A percentile compares a stretch with the other conserved stretches of the same genome.
phyloP scores from a whole-genome alignment of 1,139 yeast species.

The Scheffersomyces segobiensis region DNA sequence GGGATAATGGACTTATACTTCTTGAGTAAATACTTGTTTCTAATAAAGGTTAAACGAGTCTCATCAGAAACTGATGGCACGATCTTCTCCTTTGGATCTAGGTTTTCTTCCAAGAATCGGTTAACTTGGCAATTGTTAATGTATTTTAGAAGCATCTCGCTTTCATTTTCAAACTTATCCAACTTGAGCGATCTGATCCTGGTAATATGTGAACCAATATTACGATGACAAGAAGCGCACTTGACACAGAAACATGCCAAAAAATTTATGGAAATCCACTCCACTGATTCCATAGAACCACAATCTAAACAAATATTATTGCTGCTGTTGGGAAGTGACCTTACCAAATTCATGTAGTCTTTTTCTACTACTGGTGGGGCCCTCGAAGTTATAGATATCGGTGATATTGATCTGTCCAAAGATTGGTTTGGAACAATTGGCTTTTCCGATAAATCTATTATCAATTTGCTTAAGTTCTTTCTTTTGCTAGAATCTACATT shows the following conservation, averaged over 20 bases:
- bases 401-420: slow-evolving; percentile 29
- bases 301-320: slow-evolving; percentile 81
- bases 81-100: slow-evolving; percentile 18
- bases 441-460: slow-evolving; percentile 15
- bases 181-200: slow-evolving; percentile 51
- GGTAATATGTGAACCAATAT: slow-evolving; percentile 52
- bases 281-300: slow-evolving; percentile 62
- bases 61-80: slow-evolving; percentile 37
- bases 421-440: slow-evolving; percentile 18
- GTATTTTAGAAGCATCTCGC: slow-evolving; percentile 37
- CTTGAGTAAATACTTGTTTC: slow-evolving; percentile 49
- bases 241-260: slow-evolving; percentile 75
- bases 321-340: slow-evolving; percentile 48
- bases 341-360: slow-evolving; percentile 44
- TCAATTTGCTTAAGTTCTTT: slow-evolving; percentile 2
- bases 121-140: slow-evolving; percentile 45
- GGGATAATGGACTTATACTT: slow-evolving; percentile 30
- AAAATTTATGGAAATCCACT: slow-evolving; percentile 84
- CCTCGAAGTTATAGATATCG: slow-evolving; percentile 34
- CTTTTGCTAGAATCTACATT: background rate
- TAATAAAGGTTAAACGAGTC: slow-evolving; percentile 45
- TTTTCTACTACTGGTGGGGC: slow-evolving; percentile 18
- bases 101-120: slow-evolving; percentile 33
- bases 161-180: slow-evolving; percentile 49
- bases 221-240: slow-evolving; percentile 67